Conservation (phyloP, 805 yeast genomes). For the Hanseniaspora occidentalis region DNA sequence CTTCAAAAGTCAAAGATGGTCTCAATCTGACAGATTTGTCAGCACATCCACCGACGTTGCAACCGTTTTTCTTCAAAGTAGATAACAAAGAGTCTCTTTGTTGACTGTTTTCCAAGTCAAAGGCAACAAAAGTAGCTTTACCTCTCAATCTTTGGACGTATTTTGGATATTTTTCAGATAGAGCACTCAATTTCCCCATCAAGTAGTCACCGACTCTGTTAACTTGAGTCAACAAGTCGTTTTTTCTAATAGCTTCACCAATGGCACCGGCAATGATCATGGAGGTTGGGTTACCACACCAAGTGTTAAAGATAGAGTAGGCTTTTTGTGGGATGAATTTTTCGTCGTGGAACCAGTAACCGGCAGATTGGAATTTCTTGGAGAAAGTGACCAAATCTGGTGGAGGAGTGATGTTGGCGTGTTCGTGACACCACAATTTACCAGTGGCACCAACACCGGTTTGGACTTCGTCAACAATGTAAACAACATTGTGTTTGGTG, state of each 20-base stretch:
- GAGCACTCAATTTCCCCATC: conserved; percentile 28
- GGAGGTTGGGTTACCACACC: conserved; percentile 70
- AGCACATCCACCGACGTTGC: conserved; percentile 61
- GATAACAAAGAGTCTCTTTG: conserved; percentile 36
- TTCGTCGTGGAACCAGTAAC: conserved; percentile 51
- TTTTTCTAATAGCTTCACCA: conserved; percentile 38
- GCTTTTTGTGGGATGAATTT: conserved; percentile 47
- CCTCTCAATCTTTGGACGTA: conserved; percentile 44
- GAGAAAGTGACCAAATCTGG: conserved; percentile 63
- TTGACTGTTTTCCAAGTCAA: conserved; percentile 36
- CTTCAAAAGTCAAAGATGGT: conserved; percentile 51
- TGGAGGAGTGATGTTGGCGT: conserved; percentile 46
- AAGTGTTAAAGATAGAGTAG: conserved; percentile 63
- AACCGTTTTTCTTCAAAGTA: conserved; percentile 37
- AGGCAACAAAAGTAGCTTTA: conserved; percentile 56
- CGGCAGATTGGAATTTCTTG: conserved; percentile 64
- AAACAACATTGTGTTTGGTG: conserved; percentile 39
- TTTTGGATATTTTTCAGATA: conserved; percentile 27
- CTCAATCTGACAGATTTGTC: conserved; percentile 46
- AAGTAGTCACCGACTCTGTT: conserved; percentile 43
- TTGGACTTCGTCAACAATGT: conserved; percentile 64
- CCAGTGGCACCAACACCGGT: conserved; percentile 69
- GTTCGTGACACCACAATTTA: conserved; percentile 63
- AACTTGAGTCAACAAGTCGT: conserved; percentile 37
- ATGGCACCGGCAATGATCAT: conserved; percentile 52